These are phyloP conservation scores for Trichoderma harzianum DNA, from an alignment of 2,329 filamentous ascomycete species.

Conservation along the genomic window DNA sequence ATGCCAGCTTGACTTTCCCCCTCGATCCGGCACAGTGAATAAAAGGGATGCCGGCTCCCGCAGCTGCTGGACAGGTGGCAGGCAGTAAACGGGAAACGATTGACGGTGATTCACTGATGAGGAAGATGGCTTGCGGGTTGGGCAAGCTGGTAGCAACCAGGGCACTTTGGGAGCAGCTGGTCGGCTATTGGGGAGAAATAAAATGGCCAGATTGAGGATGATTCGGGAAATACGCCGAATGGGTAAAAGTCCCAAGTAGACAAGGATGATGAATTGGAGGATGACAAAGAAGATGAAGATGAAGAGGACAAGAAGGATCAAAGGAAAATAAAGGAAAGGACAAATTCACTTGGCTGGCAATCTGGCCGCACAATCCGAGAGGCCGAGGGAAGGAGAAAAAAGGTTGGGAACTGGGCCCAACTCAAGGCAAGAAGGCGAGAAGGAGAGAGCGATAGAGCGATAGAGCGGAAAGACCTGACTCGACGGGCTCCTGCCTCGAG, in stretches of 20 bases:
- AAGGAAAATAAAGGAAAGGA: neutral
- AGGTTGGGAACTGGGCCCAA: constrained; percentile 3
- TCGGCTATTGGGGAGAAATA: neutral
- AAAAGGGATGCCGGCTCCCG: constrained; percentile 1
- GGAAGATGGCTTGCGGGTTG: neutral
- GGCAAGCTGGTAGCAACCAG: neutral
- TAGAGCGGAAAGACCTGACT: neutral
- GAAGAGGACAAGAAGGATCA: neutral
- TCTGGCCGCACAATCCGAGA: neutral
- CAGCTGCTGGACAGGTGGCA: constrained; percentile 1
- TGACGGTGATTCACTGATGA: constrained; percentile 6
- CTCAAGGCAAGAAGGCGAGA: neutral
- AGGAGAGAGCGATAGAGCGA: neutral
- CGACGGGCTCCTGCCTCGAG: neutral
- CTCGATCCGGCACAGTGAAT: neutral
- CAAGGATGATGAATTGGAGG: neutral
- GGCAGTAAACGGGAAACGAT: neutral
- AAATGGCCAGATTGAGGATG: constrained; percentile 7
- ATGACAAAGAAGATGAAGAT: neutral
- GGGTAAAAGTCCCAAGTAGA: neutral
- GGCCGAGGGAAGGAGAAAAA: neutral
- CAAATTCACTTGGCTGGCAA: neutral
- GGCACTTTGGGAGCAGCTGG: neutral
- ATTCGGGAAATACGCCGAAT: neutral
- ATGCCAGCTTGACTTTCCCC: constrained; percentile 4